Base-by-base conservation (phyloP, 768 basidiomycete species). In the Brasilioporus rufonigricans region DNA sequence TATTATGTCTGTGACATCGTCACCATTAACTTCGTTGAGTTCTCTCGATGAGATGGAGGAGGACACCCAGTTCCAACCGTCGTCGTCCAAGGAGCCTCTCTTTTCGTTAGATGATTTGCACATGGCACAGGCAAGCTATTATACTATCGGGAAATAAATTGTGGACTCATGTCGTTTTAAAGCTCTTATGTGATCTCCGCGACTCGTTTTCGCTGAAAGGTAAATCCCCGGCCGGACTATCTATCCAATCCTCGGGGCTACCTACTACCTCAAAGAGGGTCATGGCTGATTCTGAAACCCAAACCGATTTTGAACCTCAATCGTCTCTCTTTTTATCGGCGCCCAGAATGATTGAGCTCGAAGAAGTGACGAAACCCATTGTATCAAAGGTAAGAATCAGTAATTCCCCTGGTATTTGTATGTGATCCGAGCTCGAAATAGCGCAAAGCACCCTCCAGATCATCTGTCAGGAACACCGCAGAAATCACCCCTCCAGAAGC, bases 11-110 rank as follows among this genome's bases (percentile, higher is more conserved):
- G 77, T 74, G 33, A 66, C 83, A 67, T 89, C 86, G 13, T 89
- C 89, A 1, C 89, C 87, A 3, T 70, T 90, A 39, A 89, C 88
- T 23, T 86, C 87, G 1, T 69, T 91, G 46, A 89, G 86, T 60
- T 89, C 87, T 35, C 67, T 89, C 54, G 86, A 87, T 50, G 88
- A 86, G 49, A 67, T 71, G 14, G 82, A 85, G 21, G 71, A 67
- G 54, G 60, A 62, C 50, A 59, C 23, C 58, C 63, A 49, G 53
- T 64, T 49, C 57, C 66, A 54, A 50, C 62, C 53, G 38, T 62
- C 58, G 31, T 69, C 60, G 7, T 63, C 56, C 3, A 57, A 60
- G 53, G 65, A 57, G 52, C 63, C 54, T 54, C 65, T 59, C 55
- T 59, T 65, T 71, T 77, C 56, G 36, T 65, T 58, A 0, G 84